Evolutionary conservation across 2,329 filamentous ascomycete species (phyloP).

Genomic region (Aspergillus proliferans): DNA sequence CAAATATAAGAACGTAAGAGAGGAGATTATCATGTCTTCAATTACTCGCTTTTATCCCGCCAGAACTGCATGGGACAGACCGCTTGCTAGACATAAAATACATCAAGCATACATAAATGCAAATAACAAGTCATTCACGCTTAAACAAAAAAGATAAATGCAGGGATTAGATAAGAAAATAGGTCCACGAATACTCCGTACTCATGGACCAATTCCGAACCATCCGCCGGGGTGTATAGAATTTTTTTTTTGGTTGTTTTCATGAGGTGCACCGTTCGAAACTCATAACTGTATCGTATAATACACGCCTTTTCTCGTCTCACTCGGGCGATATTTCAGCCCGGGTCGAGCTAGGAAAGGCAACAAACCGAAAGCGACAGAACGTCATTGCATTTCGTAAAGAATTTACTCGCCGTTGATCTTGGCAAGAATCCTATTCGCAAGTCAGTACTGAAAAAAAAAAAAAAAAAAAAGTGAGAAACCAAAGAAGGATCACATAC

Average conservation of each 20-base stretch:
- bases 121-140: conserved; percentile 21
- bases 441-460: conserved; percentile 11
- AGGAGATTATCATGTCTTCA: conserved; percentile 26
- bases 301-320: conserved; percentile 21
- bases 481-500: conserved; percentile 53
- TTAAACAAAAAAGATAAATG: conserved; percentile 17
- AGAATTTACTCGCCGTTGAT: conserved; percentile 86
- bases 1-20: conserved; percentile 11
- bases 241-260: conserved; percentile 14
- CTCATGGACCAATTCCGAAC: conserved; percentile 2
- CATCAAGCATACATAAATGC: conserved; percentile 26
- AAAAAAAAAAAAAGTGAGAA: background rate
- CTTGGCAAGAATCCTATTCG: conserved; percentile 85
- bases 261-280: conserved; percentile 12
- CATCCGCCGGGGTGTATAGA: background rate
- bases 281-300: conserved; percentile 29
- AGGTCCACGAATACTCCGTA: conserved; percentile 5
- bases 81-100: conserved; percentile 25
- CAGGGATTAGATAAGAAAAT: conserved; percentile 7
- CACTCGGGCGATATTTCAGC: conserved; percentile 12
- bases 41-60: conserved; percentile 22
- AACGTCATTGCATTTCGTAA: background rate
- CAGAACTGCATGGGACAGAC: conserved; percentile 11
- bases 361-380: conserved; percentile 3
- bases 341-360: conserved; percentile 10